Conservation (phyloP, 2,329 filamentous ascomycete species). For the Fusarium chlamydosporum region DNA sequence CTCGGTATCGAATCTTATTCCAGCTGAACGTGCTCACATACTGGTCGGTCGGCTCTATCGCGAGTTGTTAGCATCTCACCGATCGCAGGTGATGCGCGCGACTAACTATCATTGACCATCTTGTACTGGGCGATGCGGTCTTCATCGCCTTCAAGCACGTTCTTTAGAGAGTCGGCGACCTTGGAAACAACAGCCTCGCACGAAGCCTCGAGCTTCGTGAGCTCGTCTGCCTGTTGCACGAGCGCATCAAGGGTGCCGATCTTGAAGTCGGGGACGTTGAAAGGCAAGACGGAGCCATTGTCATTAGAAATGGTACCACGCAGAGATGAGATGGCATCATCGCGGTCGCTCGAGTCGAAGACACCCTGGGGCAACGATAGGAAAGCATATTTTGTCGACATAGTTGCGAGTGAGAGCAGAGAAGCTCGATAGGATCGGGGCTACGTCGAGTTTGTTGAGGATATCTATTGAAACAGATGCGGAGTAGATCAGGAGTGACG, state of each 20-base stretch:
- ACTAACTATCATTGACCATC: slow-evolving; percentile 91
- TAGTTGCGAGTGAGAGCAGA: slow-evolving; percentile 47
- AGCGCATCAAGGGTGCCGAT: slow-evolving; percentile 96
- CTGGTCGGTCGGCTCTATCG: slow-evolving; percentile 90
- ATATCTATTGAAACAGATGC: slow-evolving; percentile 21
- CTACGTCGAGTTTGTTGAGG: slow-evolving; percentile 20
- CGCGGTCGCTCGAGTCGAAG: slow-evolving; percentile 82
- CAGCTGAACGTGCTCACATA: slow-evolving; percentile 91
- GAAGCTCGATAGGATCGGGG: slow-evolving; percentile 11
- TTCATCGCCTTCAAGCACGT: slow-evolving; percentile 86
- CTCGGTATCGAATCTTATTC: slow-evolving; percentile 98
- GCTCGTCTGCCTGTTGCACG: slow-evolving; percentile 95
- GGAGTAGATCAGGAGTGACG: slow-evolving; percentile 32
- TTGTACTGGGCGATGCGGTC: slow-evolving; percentile 88
- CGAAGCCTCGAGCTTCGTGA: slow-evolving; percentile 85
- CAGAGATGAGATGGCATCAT: slow-evolving; percentile 85
- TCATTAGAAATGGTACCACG: slow-evolving; percentile 79
- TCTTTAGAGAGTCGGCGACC: slow-evolving; percentile 86
- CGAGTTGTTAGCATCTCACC: slow-evolving; percentile 46
- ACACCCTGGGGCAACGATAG: slow-evolving; percentile 92
- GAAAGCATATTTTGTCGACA: slow-evolving; percentile 81
- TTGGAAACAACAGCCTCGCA: slow-evolving; percentile 89
- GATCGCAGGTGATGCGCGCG: slow-evolving; percentile 4
- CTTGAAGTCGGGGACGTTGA: slow-evolving; percentile 94
- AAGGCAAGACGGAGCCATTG: slow-evolving; percentile 81